Conservation (phyloP, 1,284 basidiomycete species). For the Meripilus lineatus region DNA sequence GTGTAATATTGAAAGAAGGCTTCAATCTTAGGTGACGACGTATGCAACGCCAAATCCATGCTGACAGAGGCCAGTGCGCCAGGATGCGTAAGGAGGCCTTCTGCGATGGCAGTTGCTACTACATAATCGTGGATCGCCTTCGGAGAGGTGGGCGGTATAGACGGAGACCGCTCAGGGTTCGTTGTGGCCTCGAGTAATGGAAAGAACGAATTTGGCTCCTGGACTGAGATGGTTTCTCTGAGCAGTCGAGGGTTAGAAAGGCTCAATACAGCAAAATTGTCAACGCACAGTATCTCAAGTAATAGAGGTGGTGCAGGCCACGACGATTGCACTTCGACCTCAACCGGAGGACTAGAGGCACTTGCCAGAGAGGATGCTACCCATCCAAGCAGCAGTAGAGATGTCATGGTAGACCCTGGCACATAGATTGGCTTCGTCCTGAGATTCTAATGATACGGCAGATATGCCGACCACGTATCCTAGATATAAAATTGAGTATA, state of each 20-base stretch:
- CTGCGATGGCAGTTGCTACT: constrained; percentile 43
- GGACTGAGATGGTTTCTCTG: constrained; percentile 61
- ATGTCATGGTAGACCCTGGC: too few species aligned
- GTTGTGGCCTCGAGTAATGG: constrained; percentile 62
- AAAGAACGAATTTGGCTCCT: constrained; percentile 67
- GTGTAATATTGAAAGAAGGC: constrained; percentile 68
- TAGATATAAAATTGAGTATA: too few species aligned
- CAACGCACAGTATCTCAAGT: constrained; percentile 77
- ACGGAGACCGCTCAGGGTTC: constrained; percentile 38
- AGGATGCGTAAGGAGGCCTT: constrained; percentile 44
- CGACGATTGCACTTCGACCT: constrained; percentile 73
- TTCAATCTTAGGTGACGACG: constrained; percentile 65
- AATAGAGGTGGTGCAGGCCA: constrained; percentile 76
- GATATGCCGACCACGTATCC: too few species aligned
- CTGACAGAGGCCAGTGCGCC: constrained; percentile 49
- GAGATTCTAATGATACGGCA: too few species aligned
- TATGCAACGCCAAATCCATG: constrained; percentile 63
- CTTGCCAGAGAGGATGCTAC: not conserved
- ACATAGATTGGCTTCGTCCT: too few species aligned
- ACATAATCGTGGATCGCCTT: constrained; percentile 51
- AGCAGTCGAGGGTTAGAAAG: constrained; percentile 6
- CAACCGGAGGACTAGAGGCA: constrained; percentile 53
- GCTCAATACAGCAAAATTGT: not conserved
- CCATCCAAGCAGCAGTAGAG: too few species aligned
- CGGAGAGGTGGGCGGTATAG: constrained; percentile 34